These are phyloP conservation scores for Parathielavia appendiculata DNA, from an alignment of 495 filamentous ascomycete species.

Conservation along the genomic window DNA sequence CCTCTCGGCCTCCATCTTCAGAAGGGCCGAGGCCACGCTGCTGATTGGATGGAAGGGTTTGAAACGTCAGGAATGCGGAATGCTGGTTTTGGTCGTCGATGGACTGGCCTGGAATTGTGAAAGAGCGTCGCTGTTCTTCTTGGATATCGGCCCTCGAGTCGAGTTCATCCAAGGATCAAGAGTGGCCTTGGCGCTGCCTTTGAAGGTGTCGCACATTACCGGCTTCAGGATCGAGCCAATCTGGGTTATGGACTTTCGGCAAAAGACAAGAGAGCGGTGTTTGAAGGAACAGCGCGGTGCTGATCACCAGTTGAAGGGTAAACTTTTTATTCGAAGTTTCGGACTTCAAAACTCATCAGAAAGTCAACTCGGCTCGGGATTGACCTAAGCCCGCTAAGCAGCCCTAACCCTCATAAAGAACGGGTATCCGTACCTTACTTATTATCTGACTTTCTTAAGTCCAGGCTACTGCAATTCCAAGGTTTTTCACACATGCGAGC, in stretches of 20 bases:
- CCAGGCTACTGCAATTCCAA: not conserved
- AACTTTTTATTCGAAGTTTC: too few species aligned
- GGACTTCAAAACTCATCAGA: too few species aligned
- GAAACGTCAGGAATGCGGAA: conserved; percentile 22
- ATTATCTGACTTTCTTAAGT: too few species aligned
- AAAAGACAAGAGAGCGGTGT: too few species aligned
- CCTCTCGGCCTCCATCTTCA: conserved; percentile 30
- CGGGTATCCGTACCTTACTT: too few species aligned
- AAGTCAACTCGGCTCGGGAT: too few species aligned
- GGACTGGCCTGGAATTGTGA: conserved; percentile 6
- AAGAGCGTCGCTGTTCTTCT: conserved; percentile 3
- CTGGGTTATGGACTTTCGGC: not conserved
- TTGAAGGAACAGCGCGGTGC: not conserved
- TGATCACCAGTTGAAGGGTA: not conserved
- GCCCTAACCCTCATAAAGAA: too few species aligned
- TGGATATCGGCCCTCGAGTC: not conserved
- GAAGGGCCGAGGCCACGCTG: conserved; percentile 20
- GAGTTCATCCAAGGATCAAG: not conserved
- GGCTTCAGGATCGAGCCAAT: not conserved
- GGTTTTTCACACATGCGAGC: not conserved
- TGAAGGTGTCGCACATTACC: conserved; percentile 8
- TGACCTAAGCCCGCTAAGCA: too few species aligned
- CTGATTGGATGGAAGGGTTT: conserved; percentile 27
- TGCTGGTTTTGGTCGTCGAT: conserved; percentile 17
- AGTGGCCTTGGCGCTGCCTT: not conserved